Conservation (phyloP, 371 early-diverging fungal genomes). For the Saksenaea oblongispora region DNA sequence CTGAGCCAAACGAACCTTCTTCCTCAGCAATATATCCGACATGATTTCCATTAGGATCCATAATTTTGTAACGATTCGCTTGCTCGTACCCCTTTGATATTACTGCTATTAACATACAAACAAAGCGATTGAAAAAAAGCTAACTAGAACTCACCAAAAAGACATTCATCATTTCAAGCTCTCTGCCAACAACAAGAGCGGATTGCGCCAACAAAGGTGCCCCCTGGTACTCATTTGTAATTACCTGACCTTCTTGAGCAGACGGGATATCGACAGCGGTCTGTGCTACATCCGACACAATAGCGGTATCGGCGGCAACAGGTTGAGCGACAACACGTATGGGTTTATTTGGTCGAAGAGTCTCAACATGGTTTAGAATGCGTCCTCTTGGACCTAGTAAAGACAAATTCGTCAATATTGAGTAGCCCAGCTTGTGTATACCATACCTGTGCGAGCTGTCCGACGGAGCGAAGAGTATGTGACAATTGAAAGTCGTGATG, state of each 20-base stretch:
- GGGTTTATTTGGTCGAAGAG: neutral
- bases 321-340: neutral
- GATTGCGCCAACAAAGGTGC: slow-evolving; percentile 54
- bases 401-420: neutral
- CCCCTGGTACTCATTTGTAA: slow-evolving; percentile 41
- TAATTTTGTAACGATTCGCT: slow-evolving; percentile 85
- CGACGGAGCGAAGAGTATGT: slow-evolving; percentile 19
- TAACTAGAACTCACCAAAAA: slow-evolving; percentile 45
- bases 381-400: slow-evolving; percentile 40
- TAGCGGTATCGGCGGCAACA: slow-evolving; percentile 5
- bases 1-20: slow-evolving; percentile 56
- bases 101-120: slow-evolving; percentile 1
- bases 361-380: slow-evolving; percentile 34
- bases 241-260: slow-evolving; percentile 23
- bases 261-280: slow-evolving; percentile 37
- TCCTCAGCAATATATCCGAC: slow-evolving; percentile 86
- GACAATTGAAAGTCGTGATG: neutral
- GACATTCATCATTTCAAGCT: slow-evolving; percentile 86
- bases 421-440: neutral
- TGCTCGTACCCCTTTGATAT: slow-evolving; percentile 75
- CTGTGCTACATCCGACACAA: slow-evolving; percentile 19
- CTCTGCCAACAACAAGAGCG: slow-evolving; percentile 72
- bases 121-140: neutral
- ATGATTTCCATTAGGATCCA: slow-evolving; percentile 68
- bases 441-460: slow-evolving; percentile 17